phyloP scores from a whole-genome alignment of 192 early-diverging fungal genomes.

The Gonapodya prolifera region DNA sequence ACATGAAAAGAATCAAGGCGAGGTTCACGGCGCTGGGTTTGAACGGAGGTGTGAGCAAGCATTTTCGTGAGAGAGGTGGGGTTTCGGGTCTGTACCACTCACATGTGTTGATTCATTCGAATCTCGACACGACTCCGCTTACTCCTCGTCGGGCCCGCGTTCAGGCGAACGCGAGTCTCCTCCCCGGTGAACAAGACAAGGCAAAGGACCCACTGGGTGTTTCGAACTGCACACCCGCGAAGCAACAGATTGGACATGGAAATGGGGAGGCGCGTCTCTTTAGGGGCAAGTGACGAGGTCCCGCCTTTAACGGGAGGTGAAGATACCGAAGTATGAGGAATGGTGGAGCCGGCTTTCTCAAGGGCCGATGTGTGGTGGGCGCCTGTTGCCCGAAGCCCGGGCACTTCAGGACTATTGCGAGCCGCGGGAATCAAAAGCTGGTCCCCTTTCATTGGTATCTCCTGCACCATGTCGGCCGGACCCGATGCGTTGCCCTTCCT shows the following conservation, averaged over 20 bases:
- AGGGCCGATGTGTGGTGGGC: too few relatives aligned
- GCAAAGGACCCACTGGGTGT: conserved; percentile 83
- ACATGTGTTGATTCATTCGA: conserved; percentile 79
- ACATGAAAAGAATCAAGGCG: conserved; percentile 31
- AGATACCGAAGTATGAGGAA: too few relatives aligned
- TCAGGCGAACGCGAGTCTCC: conserved; percentile 50
- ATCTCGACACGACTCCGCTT: conserved; percentile 20
- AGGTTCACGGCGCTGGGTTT: conserved; percentile 38
- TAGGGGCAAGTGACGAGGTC: too few relatives aligned
- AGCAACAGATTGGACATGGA: conserved; percentile 68
- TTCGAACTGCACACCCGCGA: conserved; percentile 76
- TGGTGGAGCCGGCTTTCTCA: too few relatives aligned
- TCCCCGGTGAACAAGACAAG: conserved; percentile 70
- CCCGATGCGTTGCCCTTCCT: too few relatives aligned
- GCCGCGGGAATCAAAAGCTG: too few relatives aligned
- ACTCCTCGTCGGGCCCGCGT: neutral
- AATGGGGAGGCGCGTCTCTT: too few relatives aligned
- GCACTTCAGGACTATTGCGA: too few relatives aligned
- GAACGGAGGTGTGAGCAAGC: conserved; percentile 24
- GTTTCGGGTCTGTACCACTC: conserved; percentile 77
- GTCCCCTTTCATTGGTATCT: too few relatives aligned
- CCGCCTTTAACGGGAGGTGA: too few relatives aligned
- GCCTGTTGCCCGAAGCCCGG: too few relatives aligned
- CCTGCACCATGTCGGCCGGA: too few relatives aligned
- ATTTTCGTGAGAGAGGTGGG: conserved; percentile 66